Evolutionary conservation across 1,284 basidiomycete species (phyloP), one percentile per base, ranked within the genome.

Genomic region (Ceratobasidium sp.): DNA sequence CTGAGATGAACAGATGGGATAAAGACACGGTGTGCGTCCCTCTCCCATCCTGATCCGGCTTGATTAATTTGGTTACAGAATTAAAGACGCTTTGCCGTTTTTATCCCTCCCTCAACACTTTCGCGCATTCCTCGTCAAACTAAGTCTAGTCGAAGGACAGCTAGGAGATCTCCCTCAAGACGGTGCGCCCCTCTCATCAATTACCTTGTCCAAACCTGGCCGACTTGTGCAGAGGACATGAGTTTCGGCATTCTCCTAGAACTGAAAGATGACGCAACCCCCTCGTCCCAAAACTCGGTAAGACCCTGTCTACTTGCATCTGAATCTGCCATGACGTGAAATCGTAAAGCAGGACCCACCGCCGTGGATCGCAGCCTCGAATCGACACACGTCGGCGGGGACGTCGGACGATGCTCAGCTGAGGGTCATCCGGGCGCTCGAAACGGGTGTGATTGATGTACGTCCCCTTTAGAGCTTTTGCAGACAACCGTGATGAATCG

Each of bases 171-270:
- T n/a, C n/a, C n/a, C n/a, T n/a, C n/a, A n/a, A n/a, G n/a, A n/a
- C n/a, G n/a, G n/a, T n/a, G 68, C 84, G 91, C 75, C 80, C 86
- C 41, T n/a, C n/a, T n/a, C n/a, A n/a, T n/a, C n/a, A n/a, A 71
- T 49, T 73, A 8, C 11, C 31, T 56, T 58, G 13, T 58, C 24
- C 65, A 51, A 51, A n/a, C 51, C 31, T 61, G 29, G 51, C 62
- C 69, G 69, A 49, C 53, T 19, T 59, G 8, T 14, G n/a, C 78
- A 90, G 91, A 89, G 72, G 92, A 95, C 75, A 83, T 89, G 29
- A 92, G 93, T 0, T 98, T 97, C 78, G 90, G 91, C 0, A 88
- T 97, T 49, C 81, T 96, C 7, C 82, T 97, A 27, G 95, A 98
- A 80, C 86, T 96, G 75, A 87, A 88, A 76, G 92, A 95, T 75